A percentile compares a stretch with the other conserved stretches of the same genome.
Evolutionary conservation across 495 filamentous ascomycete genomes (phyloP).

Genomic region (Penicillium pulvis): DNA sequence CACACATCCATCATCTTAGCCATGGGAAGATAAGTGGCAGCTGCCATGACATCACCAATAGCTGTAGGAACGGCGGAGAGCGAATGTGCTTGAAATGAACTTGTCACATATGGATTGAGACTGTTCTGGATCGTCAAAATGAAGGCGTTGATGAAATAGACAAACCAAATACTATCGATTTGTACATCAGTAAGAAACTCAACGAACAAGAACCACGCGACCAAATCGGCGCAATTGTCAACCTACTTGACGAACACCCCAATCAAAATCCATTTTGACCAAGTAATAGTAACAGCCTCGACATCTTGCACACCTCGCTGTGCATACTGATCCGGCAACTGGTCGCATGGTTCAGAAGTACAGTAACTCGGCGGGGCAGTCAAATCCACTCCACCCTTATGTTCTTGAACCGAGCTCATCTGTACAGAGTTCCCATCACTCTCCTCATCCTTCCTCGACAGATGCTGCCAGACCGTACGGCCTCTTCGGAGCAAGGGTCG

Average conservation of each 20-base stretch:
- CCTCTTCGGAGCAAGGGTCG: constrained; percentile 13
- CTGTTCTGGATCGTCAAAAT: constrained; percentile 28
- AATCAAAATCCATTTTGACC: constrained; percentile 34
- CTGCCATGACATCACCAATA: constrained; percentile 51
- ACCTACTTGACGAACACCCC: constrained; percentile 35
- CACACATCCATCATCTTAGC: constrained; percentile 69
- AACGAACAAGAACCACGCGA: background rate
- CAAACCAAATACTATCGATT: constrained; percentile 30
- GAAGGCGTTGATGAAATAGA: constrained; percentile 25
- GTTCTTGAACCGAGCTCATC: constrained; percentile 3
- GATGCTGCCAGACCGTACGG: constrained; percentile 11
- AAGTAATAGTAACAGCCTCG: constrained; percentile 35
- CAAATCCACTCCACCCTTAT: constrained; percentile 1
- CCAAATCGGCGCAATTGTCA: background rate
- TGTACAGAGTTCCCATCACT: background rate
- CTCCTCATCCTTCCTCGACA: background rate
- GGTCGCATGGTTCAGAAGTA: constrained; percentile 5
- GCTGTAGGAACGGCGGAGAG: constrained; percentile 31
- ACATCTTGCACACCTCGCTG: constrained; percentile 38
- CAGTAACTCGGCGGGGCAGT: constrained; percentile 3
- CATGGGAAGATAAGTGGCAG: constrained; percentile 60
- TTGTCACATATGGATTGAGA: constrained; percentile 34
- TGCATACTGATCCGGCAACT: constrained; percentile 5
- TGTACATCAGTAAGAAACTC: background rate
- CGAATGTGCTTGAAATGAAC: constrained; percentile 32